A percentile compares a stretch with the other conserved stretches of the same genome.
phyloP scores from a whole-genome alignment of 768 basidiomycete species.

The Gelatoporia subvermispora region DNA sequence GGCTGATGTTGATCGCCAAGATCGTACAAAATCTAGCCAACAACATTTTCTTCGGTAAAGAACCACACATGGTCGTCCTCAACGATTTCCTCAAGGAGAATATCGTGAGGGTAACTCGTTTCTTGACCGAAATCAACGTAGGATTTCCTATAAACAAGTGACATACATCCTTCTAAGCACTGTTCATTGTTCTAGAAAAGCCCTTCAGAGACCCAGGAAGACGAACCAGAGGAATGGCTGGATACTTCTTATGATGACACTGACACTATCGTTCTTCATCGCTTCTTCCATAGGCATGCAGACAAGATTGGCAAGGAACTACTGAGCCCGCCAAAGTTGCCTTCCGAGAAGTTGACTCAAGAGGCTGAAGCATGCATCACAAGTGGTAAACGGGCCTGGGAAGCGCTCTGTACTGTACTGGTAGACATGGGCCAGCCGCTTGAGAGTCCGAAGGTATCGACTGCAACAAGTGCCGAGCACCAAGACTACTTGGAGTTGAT shows the following conservation, averaged over 20 bases:
- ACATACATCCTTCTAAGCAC: neutral
- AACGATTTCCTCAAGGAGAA: slow-evolving; percentile 72
- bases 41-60: slow-evolving; percentile 91
- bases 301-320: slow-evolving; percentile 87
- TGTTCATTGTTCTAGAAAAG: slow-evolving; percentile 33
- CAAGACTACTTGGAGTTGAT: slow-evolving; percentile 65
- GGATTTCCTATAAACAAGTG: slow-evolving; percentile 15
- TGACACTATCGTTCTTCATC: slow-evolving; percentile 76
- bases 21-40: slow-evolving; percentile 92
- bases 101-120: slow-evolving; percentile 69
- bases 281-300: slow-evolving; percentile 79
- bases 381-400: slow-evolving; percentile 80
- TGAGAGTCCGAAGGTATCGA: slow-evolving; percentile 61
- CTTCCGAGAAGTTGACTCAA: slow-evolving; percentile 21
- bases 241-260: slow-evolving; percentile 79
- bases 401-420: slow-evolving; percentile 69
- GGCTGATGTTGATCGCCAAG: slow-evolving; percentile 84
- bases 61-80: slow-evolving; percentile 76
- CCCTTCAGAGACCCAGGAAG: slow-evolving; percentile 40
- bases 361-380: slow-evolving; percentile 45
- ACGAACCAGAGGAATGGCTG: slow-evolving; percentile 68
- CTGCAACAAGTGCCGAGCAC: slow-evolving; percentile 44
- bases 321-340: slow-evolving; percentile 62
- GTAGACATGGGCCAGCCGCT: slow-evolving; percentile 73
- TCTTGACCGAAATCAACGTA: slow-evolving; percentile 73